These are phyloP conservation scores for Emericellopsis cladophorae DNA, from an alignment of 2,329 filamentous ascomycete genomes.

Conservation along the genomic window DNA sequence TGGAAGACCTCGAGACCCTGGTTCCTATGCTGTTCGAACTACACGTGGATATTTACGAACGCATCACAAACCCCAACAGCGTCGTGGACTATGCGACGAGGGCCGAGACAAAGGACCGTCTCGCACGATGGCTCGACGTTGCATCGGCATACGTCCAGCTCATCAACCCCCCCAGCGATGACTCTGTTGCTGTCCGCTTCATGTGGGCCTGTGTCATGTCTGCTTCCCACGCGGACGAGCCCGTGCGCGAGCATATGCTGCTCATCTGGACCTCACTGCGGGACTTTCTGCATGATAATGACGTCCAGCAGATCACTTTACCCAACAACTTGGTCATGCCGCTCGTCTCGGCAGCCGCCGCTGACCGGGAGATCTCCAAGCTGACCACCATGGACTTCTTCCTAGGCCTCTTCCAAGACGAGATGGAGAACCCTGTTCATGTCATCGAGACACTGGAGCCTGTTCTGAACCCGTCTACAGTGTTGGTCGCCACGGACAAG, in stretches of 20 bases:
- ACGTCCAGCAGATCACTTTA: constrained; percentile 40
- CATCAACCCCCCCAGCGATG: constrained; percentile 17
- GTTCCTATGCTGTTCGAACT: constrained; percentile 49
- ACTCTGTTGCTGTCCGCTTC: constrained; percentile 35
- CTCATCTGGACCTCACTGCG: constrained; percentile 46
- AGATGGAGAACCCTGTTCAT: constrained; percentile 65
- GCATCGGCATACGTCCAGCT: constrained; percentile 31
- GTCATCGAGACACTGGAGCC: constrained; percentile 90
- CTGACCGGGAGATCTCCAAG: constrained; percentile 83
- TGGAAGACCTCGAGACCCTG: constrained; percentile 26
- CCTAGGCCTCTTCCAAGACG: constrained; percentile 73
- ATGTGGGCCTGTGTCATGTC: constrained; percentile 44
- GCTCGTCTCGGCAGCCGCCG: constrained; percentile 68
- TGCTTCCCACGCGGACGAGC: constrained; percentile 38
- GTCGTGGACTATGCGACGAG: constrained; percentile 35
- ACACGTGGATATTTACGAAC: constrained; percentile 47
- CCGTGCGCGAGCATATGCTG: constrained; percentile 42
- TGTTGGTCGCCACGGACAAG: constrained; percentile 19
- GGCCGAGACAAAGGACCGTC: constrained; percentile 33
- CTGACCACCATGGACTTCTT: constrained; percentile 97
- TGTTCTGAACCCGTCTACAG: constrained; percentile 63
- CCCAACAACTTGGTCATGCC: constrained; percentile 84
- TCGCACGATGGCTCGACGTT: constrained; percentile 38
- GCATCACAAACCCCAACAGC: constrained; percentile 43
- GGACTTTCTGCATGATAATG: constrained; percentile 31